Evolutionary conservation across 2,329 filamentous ascomycete species (phyloP).

Genomic region (Xylariaceae sp.): DNA sequence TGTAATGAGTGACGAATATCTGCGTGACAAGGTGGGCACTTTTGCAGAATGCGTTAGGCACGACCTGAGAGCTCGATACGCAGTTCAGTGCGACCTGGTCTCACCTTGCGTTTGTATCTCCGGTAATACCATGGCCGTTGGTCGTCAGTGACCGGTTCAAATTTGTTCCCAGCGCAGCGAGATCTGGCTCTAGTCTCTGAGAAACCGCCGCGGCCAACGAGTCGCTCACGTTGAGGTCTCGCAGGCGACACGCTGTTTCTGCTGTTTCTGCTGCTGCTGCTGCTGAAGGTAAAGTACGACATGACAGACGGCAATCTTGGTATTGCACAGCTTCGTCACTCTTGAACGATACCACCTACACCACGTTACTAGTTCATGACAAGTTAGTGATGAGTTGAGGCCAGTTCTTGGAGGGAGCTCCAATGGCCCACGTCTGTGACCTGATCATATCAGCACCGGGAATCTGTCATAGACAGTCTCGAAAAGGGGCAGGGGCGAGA

Average conservation of each 20-base stretch:
- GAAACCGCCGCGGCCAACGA: no score
- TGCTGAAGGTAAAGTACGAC: neutral
- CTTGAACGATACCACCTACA: neutral
- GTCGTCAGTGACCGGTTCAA: neutral
- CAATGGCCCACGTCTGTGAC: no score
- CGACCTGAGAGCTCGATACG: conserved; percentile 5
- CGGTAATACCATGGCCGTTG: conserved; percentile 22
- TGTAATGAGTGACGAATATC: conserved; percentile 18
- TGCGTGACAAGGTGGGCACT: conserved; percentile 15
- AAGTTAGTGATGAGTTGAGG: no score
- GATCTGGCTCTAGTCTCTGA: no score
- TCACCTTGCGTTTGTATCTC: conserved; percentile 25
- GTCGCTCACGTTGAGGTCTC: no score
- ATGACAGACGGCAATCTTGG: neutral
- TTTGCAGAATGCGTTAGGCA: neutral
- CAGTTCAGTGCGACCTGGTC: conserved; percentile 21
- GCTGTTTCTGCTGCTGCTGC: no score
- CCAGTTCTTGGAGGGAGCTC: no score
- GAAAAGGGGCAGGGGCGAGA: no score
- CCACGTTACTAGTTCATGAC: no score
- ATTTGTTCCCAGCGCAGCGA: no score
- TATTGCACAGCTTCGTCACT: neutral
- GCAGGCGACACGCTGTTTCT: neutral
- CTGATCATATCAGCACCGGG: no score
- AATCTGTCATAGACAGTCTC: no score